Base-by-base conservation (phyloP, 495 filamentous ascomycete species). In the Parachaetomium inaequale region DNA sequence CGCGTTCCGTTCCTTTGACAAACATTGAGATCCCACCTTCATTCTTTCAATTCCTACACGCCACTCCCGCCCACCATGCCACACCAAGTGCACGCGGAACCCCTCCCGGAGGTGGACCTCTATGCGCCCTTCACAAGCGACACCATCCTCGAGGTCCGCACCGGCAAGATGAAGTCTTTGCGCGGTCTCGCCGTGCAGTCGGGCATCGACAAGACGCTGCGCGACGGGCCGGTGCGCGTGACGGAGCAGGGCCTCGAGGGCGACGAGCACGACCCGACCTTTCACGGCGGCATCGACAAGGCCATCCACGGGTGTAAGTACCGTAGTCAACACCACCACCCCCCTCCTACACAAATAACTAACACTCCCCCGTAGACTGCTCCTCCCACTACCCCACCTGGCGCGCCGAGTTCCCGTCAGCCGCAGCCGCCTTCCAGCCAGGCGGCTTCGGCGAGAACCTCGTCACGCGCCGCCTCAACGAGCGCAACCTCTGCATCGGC, bases 401-500 rank as follows among this genome's bases (percentile, higher is more conserved):
- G 80, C 66, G 66, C 11, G 32, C 66, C 3, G 78, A 82, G 36
- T 78, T 75, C 58, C 78, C 80, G 12, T 56, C 74, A 0, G 74
- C 75, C 4, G 73, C 76, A 3, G 46, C 72, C 0, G 66, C 64
- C 14, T 85, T 86, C 61, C 49, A 69, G 12, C 72, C 76, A 1
- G 84, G 84, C 32, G 81, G 74, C 2, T 85, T 85, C 63, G 84
- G 84, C 23, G 84, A 86, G 70, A 86, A 86, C 62, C 70, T 86
- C 2, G 79, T 83, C 21, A 73, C 70, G 11, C 63, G 68, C 26
- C 71, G 62, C 43, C 72, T 84, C 72, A 84, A 83, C 62, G 84
- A 86, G 71, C 72, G 73, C 26, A 84, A 83, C 66, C 72, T 85
- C 6, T 85, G 82, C 64, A 83, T 86, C 42, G 84, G 84, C 10